These are phyloP conservation scores for Kappamyces sp. DNA, from an alignment of 192 early-diverging fungal species.

Conservation along the genomic window DNA sequence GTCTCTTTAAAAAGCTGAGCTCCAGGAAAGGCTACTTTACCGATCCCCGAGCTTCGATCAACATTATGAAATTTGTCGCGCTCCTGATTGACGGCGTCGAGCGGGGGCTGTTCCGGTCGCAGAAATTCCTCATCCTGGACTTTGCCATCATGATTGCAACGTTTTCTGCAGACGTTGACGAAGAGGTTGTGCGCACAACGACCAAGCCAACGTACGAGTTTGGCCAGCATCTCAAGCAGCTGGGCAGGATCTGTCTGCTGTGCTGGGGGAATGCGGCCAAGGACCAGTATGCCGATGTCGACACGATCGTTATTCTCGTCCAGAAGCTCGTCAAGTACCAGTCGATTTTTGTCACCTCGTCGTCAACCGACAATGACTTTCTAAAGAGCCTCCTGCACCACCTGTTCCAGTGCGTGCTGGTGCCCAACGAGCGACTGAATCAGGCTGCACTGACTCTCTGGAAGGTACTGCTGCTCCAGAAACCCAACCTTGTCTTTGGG, in stretches of 20 bases:
- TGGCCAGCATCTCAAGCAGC: conserved; percentile 12
- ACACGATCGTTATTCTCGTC: conserved; percentile 37
- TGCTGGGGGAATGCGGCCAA: conserved; percentile 14
- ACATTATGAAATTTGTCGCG: conserved; percentile 13
- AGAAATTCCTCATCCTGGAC: conserved; percentile 7
- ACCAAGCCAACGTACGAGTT: too few species aligned
- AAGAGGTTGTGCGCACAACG: too few species aligned
- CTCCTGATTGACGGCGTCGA: conserved; percentile 39
- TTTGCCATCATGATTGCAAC: conserved; percentile 1
- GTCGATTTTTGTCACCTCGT: conserved; percentile 48
- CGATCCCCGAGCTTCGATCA: not conserved
- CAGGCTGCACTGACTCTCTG: conserved; percentile 47
- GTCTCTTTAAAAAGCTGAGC: not conserved
- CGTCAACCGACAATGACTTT: conserved; percentile 59
- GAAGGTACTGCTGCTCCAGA: conserved; percentile 56
- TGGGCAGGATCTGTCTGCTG: conserved; percentile 21
- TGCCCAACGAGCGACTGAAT: conserved; percentile 32
- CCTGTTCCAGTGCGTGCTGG: conserved; percentile 47
- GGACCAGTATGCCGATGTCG: conserved; percentile 16
- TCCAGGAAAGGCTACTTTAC: not conserved
- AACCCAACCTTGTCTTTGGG: conserved; percentile 34
- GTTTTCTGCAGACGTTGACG: not conserved
- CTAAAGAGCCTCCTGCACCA: conserved; percentile 56
- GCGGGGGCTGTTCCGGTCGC: conserved; percentile 30
- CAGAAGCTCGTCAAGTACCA: conserved; percentile 58